Evolutionary conservation across 2,329 filamentous ascomycete species (phyloP).

Genomic region (Bipolaris oryzae): DNA sequence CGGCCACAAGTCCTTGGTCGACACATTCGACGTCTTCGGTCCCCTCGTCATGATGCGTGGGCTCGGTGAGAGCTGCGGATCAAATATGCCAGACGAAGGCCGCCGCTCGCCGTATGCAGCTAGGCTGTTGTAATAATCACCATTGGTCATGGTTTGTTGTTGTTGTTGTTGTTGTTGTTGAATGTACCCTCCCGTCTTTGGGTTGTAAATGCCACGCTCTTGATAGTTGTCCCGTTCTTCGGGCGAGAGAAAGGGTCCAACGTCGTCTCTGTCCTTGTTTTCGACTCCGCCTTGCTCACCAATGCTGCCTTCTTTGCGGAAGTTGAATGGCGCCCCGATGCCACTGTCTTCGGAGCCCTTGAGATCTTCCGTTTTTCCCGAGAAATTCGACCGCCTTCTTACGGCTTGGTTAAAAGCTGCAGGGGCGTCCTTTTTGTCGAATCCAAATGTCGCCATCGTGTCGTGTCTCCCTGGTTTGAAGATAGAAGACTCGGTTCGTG

Average conservation of each 20-base stretch:
- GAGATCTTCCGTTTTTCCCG: slow-evolving; percentile 24
- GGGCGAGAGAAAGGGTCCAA: neutral
- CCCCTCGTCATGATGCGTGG: slow-evolving; percentile 3
- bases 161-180: neutral
- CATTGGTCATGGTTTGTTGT: neutral
- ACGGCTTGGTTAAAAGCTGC: slow-evolving; percentile 6
- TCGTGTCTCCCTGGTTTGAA: slow-evolving; percentile 9
- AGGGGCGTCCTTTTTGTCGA: slow-evolving; percentile 17
- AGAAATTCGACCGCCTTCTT: slow-evolving; percentile 6
- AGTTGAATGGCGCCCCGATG: slow-evolving; percentile 32
- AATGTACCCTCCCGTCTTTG: slow-evolving; percentile 4
- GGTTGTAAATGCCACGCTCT: slow-evolving; percentile 18
- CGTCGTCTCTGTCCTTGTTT: neutral
- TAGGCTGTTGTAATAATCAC: neutral
- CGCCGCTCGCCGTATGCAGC: slow-evolving; percentile 7
- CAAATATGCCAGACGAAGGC: slow-evolving; percentile 19
- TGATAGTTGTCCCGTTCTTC: slow-evolving; percentile 15
- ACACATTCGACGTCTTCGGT: slow-evolving; percentile 19
- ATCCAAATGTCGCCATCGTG: slow-evolving; percentile 29
- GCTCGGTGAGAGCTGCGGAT: slow-evolving; percentile 5
- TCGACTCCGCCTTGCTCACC: neutral
- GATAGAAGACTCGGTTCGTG: neutral
- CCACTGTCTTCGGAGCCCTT: slow-evolving; percentile 26
- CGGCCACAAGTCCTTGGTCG: slow-evolving; percentile 19
- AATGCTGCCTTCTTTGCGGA: slow-evolving; percentile 26